Evolutionary conservation across 1,139 yeast genomes (phyloP).

Genomic region (Zygosaccharomyces pseudobailii): DNA sequence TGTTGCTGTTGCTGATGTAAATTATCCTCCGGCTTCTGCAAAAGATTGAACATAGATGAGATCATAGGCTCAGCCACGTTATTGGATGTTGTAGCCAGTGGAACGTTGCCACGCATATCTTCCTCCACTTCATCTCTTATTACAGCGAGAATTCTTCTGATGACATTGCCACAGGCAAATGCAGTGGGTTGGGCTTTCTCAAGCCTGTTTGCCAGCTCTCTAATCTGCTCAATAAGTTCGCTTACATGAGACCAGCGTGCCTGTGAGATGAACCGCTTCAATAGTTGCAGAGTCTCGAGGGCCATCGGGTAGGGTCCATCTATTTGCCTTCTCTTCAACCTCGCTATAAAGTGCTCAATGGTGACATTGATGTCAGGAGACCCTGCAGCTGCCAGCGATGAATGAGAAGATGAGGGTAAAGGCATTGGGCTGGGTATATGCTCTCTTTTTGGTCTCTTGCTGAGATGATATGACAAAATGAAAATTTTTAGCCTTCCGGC

Average conservation of each 20-base stretch:
- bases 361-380: constrained; percentile 32
- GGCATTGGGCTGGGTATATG: constrained; percentile 4
- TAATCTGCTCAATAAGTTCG: constrained; percentile 65
- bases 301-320: constrained; percentile 66
- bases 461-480: not conserved
- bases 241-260: constrained; percentile 80
- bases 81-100: constrained; percentile 20
- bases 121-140: constrained; percentile 83
- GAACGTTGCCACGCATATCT: constrained; percentile 28
- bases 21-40: constrained; percentile 48
- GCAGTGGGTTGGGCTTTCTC: constrained; percentile 71
- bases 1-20: constrained; percentile 23
- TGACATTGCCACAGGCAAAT: constrained; percentile 83
- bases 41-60: constrained; percentile 82
- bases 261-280: constrained; percentile 85
- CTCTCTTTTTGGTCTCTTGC: not conserved
- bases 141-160: constrained; percentile 81
- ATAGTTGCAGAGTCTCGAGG: constrained; percentile 75
- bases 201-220: constrained; percentile 55
- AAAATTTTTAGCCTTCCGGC: not conserved
- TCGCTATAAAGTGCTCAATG: constrained; percentile 39
- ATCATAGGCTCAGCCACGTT: constrained; percentile 52
- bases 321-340: constrained; percentile 32
- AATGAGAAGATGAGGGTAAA: constrained; percentile 4
- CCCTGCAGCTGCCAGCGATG: constrained; percentile 6